These are phyloP conservation scores for Sugiyamaella smithiae DNA, from an alignment of 805 yeast genomes.

Conservation along the genomic window DNA sequence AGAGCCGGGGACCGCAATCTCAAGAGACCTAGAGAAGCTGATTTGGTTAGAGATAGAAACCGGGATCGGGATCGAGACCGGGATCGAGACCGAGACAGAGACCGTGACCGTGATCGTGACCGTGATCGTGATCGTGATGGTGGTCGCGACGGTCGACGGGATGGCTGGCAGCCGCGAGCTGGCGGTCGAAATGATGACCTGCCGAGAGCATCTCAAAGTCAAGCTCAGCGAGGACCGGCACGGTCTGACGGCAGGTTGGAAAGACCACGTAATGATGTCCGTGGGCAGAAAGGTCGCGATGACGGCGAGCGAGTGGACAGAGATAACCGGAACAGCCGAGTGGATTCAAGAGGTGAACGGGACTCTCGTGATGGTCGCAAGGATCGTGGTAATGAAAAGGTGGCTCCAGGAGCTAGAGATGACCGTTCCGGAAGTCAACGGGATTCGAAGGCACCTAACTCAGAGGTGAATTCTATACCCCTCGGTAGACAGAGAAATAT, in stretches of 20 bases:
- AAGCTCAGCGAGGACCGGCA: too few species aligned
- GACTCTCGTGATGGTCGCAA: slow-evolving; percentile 13
- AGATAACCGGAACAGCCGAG: slow-evolving; percentile 3
- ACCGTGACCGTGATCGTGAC: slow-evolving; percentile 1
- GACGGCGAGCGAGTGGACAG: slow-evolving; percentile 4
- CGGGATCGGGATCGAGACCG: slow-evolving; percentile 4
- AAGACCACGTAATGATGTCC: background rate
- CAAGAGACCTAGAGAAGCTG: background rate
- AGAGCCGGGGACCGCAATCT: background rate
- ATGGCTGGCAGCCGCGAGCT: too few species aligned
- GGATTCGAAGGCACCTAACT: slow-evolving; percentile 8
- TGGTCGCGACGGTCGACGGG: slow-evolving; percentile 7
- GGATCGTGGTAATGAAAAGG: too few species aligned
- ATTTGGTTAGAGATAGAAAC: background rate
- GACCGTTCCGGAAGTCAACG: slow-evolving; percentile 8
- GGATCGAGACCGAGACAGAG: background rate
- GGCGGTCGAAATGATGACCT: too few species aligned
- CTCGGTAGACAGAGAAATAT: slow-evolving; percentile 4
- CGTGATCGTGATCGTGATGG: slow-evolving; percentile 7
- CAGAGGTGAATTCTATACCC: slow-evolving; percentile 6
- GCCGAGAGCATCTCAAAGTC: too few species aligned
- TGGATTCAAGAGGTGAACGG: slow-evolving; percentile 6
- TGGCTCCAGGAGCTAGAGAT: too few species aligned
- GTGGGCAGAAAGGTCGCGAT: background rate
- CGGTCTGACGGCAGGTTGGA: too few species aligned